Conservation (phyloP, 176 grass and related monocot genomes). For the Hordeum vulgare region MorexV3_pseudomolecules_assembly NC_058519.1:789905-790404, state of each 20-base stretch:
- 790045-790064: conserved; percentile 5
- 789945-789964: conserved; percentile 5
- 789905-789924: conserved; percentile 14
- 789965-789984: conserved; percentile 70
- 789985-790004: conserved; percentile 58
- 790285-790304: not conserved
- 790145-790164: not conserved
- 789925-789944: conserved; percentile 5
- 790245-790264: not conserved
- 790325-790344: not conserved
- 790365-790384: not conserved
- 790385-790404: not conserved
- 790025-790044: conserved; percentile 26
- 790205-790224: conserved; percentile 1
- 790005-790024: conserved; percentile 44
- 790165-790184: not conserved
- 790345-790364: conserved; percentile 1
- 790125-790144: not conserved
- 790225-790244: conserved; percentile 7
- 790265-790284: not conserved
- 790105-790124: not conserved
- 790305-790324: not conserved
- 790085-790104: too few species aligned
- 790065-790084: not conserved
- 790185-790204: not conserved